phyloP scores from a whole-genome alignment of 179 eudicot genomes.

The Actinidia chinensis region DNA sequence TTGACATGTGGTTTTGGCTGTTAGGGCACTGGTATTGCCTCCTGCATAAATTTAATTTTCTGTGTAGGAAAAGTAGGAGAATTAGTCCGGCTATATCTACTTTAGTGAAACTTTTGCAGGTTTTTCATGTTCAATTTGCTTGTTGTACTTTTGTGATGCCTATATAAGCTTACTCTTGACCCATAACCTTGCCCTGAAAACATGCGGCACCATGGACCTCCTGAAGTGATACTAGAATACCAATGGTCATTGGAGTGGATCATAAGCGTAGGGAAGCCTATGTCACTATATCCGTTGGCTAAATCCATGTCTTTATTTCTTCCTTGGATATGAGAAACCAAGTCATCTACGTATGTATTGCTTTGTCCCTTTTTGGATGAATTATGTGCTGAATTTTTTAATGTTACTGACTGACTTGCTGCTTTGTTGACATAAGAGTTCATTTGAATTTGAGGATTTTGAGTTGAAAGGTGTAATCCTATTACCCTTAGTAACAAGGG shows the following conservation, averaged over 20 bases:
- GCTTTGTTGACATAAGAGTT: too few relatives aligned
- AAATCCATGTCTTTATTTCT: neutral
- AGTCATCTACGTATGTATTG: neutral
- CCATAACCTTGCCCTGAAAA: slow-evolving; percentile 80
- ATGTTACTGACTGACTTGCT: too few relatives aligned
- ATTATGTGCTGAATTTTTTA: too few relatives aligned
- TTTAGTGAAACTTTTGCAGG: slow-evolving; percentile 86
- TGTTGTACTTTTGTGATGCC: neutral
- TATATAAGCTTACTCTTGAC: slow-evolving; percentile 35
- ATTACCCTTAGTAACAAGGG: too few relatives aligned
- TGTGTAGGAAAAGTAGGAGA: slow-evolving; percentile 89
- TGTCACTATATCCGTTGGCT: neutral
- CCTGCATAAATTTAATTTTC: slow-evolving; percentile 85
- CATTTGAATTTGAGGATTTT: too few relatives aligned
- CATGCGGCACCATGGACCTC: slow-evolving; percentile 70
- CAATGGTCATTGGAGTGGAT: slow-evolving; percentile 98
- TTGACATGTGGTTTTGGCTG: slow-evolving; percentile 93
- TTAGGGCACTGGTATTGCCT: slow-evolving; percentile 91
- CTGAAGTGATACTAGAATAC: slow-evolving; percentile 91
- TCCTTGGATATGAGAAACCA: neutral
- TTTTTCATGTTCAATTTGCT: slow-evolving; percentile 12
- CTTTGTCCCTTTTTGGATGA: too few relatives aligned
- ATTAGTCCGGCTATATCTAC: slow-evolving; percentile 91
- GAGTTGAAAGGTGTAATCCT: too few relatives aligned
- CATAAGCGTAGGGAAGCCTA: slow-evolving; percentile 88